Percentiles rank a stretch among this genome's conserved stretches.
Conservation (phyloP, 805 yeast genomes). For the Candida fluviatilis region DNA sequence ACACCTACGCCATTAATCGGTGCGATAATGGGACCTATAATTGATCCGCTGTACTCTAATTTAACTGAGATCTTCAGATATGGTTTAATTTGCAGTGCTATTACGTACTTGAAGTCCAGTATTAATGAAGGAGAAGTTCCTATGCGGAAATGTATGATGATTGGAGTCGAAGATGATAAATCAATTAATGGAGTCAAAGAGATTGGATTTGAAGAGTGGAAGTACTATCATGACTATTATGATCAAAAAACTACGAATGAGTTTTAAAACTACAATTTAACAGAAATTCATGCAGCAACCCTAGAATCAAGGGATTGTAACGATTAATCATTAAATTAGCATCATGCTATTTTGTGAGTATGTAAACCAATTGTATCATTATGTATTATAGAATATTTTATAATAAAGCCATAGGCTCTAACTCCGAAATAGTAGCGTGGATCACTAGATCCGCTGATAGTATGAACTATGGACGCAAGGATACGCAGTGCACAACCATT, state of each 20-base stretch:
- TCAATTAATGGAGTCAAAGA: slow-evolving; percentile 33
- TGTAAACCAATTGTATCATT: no score
- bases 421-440: no score
- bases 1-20: slow-evolving; percentile 30
- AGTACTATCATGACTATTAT: slow-evolving; percentile 31
- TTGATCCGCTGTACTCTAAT: slow-evolving; percentile 50
- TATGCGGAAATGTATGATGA: slow-evolving; percentile 33
- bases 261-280: background rate
- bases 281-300: no score
- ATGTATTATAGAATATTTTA: no score
- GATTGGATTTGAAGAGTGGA: slow-evolving; percentile 41
- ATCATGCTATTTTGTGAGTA: no score
- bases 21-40: slow-evolving; percentile 49
- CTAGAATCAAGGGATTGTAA: no score
- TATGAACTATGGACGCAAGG: no score
- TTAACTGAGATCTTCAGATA: slow-evolving; percentile 50
- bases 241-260: slow-evolving; percentile 16
- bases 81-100: slow-evolving; percentile 56
- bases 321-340: no score
- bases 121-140: slow-evolving; percentile 19
- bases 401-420: no score
- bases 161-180: slow-evolving; percentile 34
- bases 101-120: slow-evolving; percentile 41
- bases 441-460: no score
- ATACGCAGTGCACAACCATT: no score